phyloP scores from a whole-genome alignment of 108 stramenopile species.

The Licmophora abbreviata region DNA sequence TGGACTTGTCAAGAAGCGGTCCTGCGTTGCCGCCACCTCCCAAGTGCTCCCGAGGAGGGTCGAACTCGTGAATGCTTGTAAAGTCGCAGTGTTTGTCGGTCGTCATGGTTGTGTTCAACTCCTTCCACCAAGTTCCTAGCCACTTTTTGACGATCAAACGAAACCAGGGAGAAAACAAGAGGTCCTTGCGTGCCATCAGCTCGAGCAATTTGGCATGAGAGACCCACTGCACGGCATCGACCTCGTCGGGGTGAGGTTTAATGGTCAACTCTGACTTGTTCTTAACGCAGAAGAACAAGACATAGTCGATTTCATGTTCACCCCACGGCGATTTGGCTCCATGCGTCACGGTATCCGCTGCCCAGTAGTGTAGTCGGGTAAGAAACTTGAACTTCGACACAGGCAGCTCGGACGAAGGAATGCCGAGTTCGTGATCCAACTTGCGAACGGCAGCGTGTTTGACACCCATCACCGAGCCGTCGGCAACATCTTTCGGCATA shows the following conservation, averaged over 20 bases:
- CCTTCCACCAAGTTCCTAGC: constrained; percentile 81
- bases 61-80: constrained; percentile 69
- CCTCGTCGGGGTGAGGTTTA: constrained; percentile 88
- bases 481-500: constrained; percentile 38
- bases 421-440: constrained; percentile 94
- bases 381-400: constrained; percentile 87
- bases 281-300: constrained; percentile 72
- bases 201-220: constrained; percentile 42
- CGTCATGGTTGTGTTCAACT: constrained; percentile 68
- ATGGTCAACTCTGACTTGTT: constrained; percentile 55
- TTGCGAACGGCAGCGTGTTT: constrained; percentile 96
- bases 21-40: constrained; percentile 81
- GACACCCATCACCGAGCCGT: constrained; percentile 78
- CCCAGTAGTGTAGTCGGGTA: constrained; percentile 97
- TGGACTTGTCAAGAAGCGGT: constrained; percentile 39
- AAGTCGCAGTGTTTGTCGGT: constrained; percentile 69
- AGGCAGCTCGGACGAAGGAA: constrained; percentile 51
- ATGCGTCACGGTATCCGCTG: constrained; percentile 86
- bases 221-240: constrained; percentile 73
- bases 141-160: constrained; percentile 78
- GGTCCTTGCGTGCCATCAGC: constrained; percentile 57
- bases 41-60: constrained; percentile 77
- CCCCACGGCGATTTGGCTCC: constrained; percentile 86
- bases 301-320: constrained; percentile 99
- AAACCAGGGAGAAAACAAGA: constrained; percentile 92